Conservation (phyloP, 352 stramenopile genomes). For the Globisporangium cederbergense region DNA sequence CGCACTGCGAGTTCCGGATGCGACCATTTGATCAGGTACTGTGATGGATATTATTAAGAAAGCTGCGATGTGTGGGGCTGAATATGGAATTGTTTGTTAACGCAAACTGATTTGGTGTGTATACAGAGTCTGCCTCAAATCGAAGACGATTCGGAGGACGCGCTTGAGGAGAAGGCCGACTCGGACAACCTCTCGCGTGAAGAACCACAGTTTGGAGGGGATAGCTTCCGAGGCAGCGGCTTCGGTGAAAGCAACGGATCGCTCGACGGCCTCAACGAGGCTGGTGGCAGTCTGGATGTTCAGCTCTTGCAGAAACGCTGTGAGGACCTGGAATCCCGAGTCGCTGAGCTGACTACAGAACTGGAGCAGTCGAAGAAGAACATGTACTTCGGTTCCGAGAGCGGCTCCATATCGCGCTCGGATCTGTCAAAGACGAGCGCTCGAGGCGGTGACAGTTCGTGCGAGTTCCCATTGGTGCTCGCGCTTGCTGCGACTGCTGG, state of each 20-base stretch:
- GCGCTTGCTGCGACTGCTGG: conserved; percentile 71
- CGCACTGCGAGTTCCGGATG: conserved; percentile 87
- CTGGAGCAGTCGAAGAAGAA: conserved; percentile 72
- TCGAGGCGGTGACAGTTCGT: conserved; percentile 66
- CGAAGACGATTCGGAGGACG: conserved; percentile 34
- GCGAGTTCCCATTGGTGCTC: conserved; percentile 79
- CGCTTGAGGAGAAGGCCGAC: conserved; percentile 30
- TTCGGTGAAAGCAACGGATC: conserved; percentile 28
- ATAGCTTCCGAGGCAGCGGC: conserved; percentile 16
- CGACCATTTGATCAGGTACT: conserved; percentile 71
- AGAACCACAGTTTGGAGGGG: conserved; percentile 15
- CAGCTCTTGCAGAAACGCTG: conserved; percentile 67
- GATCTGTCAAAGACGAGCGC: conserved; percentile 70
- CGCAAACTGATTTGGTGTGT: background rate
- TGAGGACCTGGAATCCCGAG: conserved; percentile 60
- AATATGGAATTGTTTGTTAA: background rate
- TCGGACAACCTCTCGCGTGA: conserved; percentile 3
- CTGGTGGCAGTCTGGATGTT: conserved; percentile 28
- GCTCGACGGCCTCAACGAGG: conserved; percentile 15
- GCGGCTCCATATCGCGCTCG: conserved; percentile 57
- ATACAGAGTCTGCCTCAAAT: conserved; percentile 61
- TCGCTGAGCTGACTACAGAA: conserved; percentile 61
- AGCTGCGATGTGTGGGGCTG: background rate
- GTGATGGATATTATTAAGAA: background rate
- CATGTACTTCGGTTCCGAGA: conserved; percentile 69